Percentiles rank a stretch among this genome's conserved stretches.
Conservation (phyloP, 164 flowering plant genomes). For the Piper betle region DNA sequence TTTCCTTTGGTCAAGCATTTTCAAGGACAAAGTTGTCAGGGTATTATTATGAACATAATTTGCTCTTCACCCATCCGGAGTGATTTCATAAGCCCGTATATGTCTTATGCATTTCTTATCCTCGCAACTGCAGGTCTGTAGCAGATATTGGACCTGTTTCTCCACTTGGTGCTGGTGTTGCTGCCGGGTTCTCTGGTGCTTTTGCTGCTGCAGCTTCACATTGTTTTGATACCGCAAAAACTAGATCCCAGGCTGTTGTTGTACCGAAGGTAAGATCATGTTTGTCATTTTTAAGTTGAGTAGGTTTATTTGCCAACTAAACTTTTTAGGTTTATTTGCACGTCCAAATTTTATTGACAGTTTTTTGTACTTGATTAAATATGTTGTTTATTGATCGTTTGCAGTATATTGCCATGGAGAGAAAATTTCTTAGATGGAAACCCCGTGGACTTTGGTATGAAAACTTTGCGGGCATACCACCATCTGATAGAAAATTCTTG, state of each 20-base stretch:
- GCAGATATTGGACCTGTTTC: constrained; percentile 77
- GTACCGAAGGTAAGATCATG: constrained; percentile 53
- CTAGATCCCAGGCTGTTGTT: constrained; percentile 66
- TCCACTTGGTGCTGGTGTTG: constrained; percentile 59
- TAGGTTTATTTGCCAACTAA: background rate
- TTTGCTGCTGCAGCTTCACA: constrained; percentile 94
- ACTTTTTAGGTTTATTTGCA: background rate
- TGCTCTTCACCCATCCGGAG: too few relatives aligned
- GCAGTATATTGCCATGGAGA: constrained; percentile 73
- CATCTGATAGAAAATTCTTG: constrained; percentile 58
- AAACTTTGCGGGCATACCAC: constrained; percentile 73
- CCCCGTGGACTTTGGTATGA: constrained; percentile 63
- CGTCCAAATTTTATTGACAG: too few relatives aligned
- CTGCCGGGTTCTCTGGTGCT: constrained; percentile 84
- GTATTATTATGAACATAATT: too few relatives aligned
- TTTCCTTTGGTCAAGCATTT: too few relatives aligned
- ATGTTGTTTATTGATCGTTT: background rate
- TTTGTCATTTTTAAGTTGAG: background rate
- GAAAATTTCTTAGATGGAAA: constrained; percentile 55
- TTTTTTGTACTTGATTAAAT: background rate
- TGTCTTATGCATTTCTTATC: background rate
- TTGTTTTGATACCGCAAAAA: constrained; percentile 77
- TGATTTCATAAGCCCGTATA: too few relatives aligned
- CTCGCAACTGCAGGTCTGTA: constrained; percentile 6
- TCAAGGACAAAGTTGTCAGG: too few relatives aligned